A percentile compares a stretch with the other conserved stretches of the same genome.
Evolutionary conservation across 2,329 filamentous ascomycete genomes (phyloP).

Genomic region (Cercospora citrullina): DNA sequence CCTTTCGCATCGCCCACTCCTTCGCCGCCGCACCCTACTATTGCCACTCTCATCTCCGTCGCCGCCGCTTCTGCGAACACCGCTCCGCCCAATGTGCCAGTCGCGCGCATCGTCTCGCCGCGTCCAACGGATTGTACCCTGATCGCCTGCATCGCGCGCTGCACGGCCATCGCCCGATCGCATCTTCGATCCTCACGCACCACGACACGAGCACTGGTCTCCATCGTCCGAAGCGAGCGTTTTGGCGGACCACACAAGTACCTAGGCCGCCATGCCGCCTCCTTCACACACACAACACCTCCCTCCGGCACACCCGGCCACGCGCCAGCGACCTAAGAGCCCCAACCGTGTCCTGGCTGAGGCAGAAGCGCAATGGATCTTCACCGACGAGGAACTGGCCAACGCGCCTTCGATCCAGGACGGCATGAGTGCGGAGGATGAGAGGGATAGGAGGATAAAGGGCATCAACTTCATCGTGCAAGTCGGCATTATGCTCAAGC

Average conservation of each 20-base stretch:
- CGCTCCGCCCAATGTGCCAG: neutral
- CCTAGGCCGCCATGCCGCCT: constrained; percentile 20
- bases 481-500: constrained; percentile 85
- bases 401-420: constrained; percentile 83
- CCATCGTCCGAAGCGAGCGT: neutral
- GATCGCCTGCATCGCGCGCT: neutral
- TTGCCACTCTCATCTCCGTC: neutral
- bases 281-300: constrained; percentile 28
- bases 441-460: constrained; percentile 79
- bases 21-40: neutral
- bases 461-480: constrained; percentile 96
- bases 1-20: neutral
- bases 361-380: constrained; percentile 78
- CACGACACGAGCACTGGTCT: constrained; percentile 1
- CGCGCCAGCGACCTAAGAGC: constrained; percentile 38
- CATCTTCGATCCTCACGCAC: neutral
- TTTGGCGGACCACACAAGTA: constrained; percentile 4
- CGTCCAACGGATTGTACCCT: constrained; percentile 2
- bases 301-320: constrained; percentile 45
- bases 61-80: neutral
- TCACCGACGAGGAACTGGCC: constrained; percentile 76
- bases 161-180: constrained; percentile 8
- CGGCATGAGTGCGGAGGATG: constrained; percentile 73
- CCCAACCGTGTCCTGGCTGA: constrained; percentile 52
- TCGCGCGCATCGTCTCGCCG: neutral